Conservation (phyloP, 2,329 filamentous ascomycete species). For the Colletotrichum tropicale region DNA sequence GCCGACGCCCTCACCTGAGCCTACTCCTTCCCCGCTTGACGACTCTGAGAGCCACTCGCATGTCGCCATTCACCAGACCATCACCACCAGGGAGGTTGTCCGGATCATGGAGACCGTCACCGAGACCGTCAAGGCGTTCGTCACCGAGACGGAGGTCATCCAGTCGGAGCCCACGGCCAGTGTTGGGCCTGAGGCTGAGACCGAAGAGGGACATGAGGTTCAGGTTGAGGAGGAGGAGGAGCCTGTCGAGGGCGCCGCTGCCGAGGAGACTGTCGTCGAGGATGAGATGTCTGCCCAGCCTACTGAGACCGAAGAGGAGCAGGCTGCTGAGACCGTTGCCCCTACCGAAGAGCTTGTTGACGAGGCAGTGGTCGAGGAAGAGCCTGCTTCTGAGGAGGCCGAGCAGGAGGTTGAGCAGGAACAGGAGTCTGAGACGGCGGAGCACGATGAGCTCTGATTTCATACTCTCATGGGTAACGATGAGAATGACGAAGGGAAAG, state of each 20-base stretch:
- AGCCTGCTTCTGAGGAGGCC: not conserved
- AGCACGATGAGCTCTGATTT: not conserved
- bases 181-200: not conserved
- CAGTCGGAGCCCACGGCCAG: not conserved
- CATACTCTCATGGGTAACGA: not conserved
- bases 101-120: conserved; percentile 39
- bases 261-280: not conserved
- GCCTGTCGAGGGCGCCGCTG: not conserved
- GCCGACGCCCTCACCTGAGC: not conserved
- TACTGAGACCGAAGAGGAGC: not conserved
- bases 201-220: not conserved
- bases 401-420: not conserved
- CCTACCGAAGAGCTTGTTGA: not conserved
- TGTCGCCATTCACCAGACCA: conserved; percentile 24
- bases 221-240: not conserved
- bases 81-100: conserved; percentile 32
- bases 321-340: not conserved
- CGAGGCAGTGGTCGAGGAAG: not conserved
- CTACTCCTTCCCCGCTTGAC: not conserved
- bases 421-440: not conserved
- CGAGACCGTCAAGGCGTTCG: conserved; percentile 23
- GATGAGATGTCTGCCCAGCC: not conserved
- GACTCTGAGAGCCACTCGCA: not conserved
- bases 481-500: not conserved
- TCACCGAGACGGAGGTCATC: conserved; percentile 30